Conservation (phyloP, 2,329 filamentous ascomycete genomes). For the Scedosporium apiospermum region DNA sequence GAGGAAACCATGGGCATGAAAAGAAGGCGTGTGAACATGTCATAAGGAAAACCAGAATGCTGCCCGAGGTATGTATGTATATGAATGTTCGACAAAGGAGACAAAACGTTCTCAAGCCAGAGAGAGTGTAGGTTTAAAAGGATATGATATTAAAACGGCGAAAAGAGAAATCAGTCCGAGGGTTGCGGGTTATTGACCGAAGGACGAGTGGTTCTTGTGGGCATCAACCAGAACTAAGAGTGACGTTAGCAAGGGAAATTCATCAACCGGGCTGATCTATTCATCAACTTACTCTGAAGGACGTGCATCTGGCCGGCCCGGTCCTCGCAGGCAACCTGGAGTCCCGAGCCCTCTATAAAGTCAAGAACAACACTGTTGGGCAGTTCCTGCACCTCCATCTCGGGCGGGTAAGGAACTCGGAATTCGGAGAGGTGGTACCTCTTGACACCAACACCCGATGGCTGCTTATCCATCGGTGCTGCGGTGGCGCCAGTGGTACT, state of each 20-base stretch:
- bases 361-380: conserved; percentile 69
- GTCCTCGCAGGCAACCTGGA: conserved; percentile 57
- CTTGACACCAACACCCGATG: conserved; percentile 44
- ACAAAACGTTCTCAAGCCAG: not conserved
- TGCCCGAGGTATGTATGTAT: not conserved
- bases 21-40: conserved; percentile 3
- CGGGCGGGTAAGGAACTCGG: conserved; percentile 66
- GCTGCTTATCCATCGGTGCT: conserved; percentile 43
- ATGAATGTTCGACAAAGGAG: not conserved
- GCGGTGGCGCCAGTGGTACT: conserved; percentile 43
- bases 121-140: not conserved
- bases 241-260: conserved; percentile 4
- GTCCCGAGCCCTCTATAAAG: conserved; percentile 48
- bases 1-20: conserved; percentile 1
- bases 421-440: conserved; percentile 84
- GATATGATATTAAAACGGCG: not conserved
- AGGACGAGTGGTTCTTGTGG: conserved; percentile 20
- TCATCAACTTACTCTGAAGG: conserved; percentile 36
- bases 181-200: conserved; percentile 2
- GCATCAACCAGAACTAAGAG: conserved; percentile 25
- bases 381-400: conserved; percentile 86
- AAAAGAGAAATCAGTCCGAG: conserved; percentile 4
- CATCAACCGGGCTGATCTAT: not conserved
- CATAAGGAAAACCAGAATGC: conserved; percentile 1
- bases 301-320: conserved; percentile 46